A percentile compares a stretch with the other conserved stretches of the same genome.
Evolutionary conservation across 352 stramenopile species (phyloP).

Genomic region (Paralagenidium karlingii): DNA sequence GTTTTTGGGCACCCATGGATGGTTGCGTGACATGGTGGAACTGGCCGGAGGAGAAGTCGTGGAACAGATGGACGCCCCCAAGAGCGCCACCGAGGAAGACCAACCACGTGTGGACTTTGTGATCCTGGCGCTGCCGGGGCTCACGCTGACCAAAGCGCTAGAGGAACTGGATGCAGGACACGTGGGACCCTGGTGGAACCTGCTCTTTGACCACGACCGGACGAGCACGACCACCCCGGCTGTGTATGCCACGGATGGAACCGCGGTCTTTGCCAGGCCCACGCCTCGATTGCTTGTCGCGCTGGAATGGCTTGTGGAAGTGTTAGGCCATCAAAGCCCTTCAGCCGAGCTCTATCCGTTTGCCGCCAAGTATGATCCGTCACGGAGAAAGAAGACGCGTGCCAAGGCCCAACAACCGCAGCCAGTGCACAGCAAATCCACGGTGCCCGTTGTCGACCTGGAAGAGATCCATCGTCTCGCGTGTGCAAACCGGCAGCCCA

Average conservation of each 20-base stretch:
- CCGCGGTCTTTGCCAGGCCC: slow-evolving; percentile 57
- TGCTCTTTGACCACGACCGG: slow-evolving; percentile 1
- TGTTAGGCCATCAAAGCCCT: too few species aligned
- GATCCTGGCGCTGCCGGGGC: slow-evolving; percentile 45
- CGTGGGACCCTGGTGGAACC: slow-evolving; percentile 32
- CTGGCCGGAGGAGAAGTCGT: slow-evolving; percentile 21
- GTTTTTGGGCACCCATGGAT: slow-evolving; percentile 44
- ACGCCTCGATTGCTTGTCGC: slow-evolving; percentile 35
- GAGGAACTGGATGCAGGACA: slow-evolving; percentile 19
- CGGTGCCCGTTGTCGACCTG: slow-evolving; percentile 37
- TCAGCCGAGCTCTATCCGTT: too few species aligned
- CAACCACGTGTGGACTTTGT: slow-evolving; percentile 23
- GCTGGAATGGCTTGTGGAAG: slow-evolving; percentile 54
- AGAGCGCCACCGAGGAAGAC: too few species aligned
- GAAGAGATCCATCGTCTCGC: slow-evolving; percentile 58
- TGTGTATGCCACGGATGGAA: slow-evolving; percentile 47
- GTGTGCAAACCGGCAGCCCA: slow-evolving; percentile 45
- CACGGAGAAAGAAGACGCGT: too few species aligned
- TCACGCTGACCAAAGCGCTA: slow-evolving; percentile 27
- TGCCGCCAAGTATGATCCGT: background rate
- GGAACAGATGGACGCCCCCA: slow-evolving; percentile 15
- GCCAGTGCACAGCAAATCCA: too few species aligned
- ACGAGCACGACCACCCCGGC: too few species aligned
- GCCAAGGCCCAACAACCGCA: too few species aligned
- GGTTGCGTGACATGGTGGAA: slow-evolving; percentile 53